Conservation (phyloP, 352 stramenopile genomes). For the Lagenidium giganteum region DNA sequence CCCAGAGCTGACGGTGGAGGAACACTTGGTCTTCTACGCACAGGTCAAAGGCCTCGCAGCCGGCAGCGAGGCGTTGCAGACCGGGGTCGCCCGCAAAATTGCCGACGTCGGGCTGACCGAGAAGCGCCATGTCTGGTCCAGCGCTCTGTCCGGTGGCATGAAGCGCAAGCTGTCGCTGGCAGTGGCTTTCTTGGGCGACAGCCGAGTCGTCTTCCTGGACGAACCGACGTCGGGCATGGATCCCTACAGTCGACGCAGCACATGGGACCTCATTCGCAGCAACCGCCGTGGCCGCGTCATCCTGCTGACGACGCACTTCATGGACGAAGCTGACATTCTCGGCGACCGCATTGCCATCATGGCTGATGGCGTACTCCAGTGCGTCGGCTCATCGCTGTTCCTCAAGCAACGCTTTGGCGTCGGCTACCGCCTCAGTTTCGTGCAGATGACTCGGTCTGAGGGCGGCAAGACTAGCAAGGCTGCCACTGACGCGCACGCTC, state of each 20-base stretch:
- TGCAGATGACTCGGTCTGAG: too few relatives aligned
- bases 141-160: slow-evolving; percentile 73
- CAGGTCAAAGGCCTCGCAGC: slow-evolving; percentile 82
- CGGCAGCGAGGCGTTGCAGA: too few relatives aligned
- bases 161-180: slow-evolving; percentile 76
- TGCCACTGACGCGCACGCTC: not conserved
- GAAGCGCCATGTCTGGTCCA: slow-evolving; percentile 63
- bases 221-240: slow-evolving; percentile 93
- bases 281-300: slow-evolving; percentile 56
- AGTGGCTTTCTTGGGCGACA: slow-evolving; percentile 74
- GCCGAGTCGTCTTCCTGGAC: slow-evolving; percentile 70
- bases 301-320: slow-evolving; percentile 90
- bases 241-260: slow-evolving; percentile 83
- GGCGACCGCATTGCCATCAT: slow-evolving; percentile 89
- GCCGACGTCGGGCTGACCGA: slow-evolving; percentile 86
- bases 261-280: slow-evolving; percentile 84
- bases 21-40: slow-evolving; percentile 95
- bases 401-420: slow-evolving; percentile 80
- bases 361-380: slow-evolving; percentile 59
- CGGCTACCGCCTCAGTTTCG: slow-evolving; percentile 68
- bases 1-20: slow-evolving; percentile 91
- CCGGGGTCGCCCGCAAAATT: slow-evolving; percentile 64
- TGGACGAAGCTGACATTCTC: slow-evolving; percentile 91
- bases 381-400: slow-evolving; percentile 62
- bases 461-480: not conserved